phyloP scores from a whole-genome alignment of 371 early-diverging fungal species.

The Paraphysoderma sedebokerense region DNA sequence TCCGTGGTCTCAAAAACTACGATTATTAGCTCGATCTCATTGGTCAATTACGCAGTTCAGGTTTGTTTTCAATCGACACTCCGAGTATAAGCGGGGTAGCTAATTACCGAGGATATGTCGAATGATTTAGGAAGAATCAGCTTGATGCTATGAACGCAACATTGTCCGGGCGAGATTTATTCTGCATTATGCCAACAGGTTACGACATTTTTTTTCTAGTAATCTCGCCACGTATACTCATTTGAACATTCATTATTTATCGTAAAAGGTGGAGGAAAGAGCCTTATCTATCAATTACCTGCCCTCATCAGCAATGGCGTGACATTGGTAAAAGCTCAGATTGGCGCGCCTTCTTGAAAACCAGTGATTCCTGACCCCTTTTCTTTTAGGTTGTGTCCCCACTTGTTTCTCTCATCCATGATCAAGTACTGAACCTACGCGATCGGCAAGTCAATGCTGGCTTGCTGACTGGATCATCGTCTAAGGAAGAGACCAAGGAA shows the following conservation, averaged over 20 bases:
- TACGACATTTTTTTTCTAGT: conserved; percentile 63
- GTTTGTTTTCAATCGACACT: too few species aligned
- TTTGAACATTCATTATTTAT: conserved; percentile 66
- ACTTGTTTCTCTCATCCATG: background rate
- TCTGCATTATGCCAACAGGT: background rate
- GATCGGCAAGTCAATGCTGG: background rate
- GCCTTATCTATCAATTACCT: background rate
- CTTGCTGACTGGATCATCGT: too few species aligned
- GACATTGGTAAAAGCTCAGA: background rate
- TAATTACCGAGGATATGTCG: too few species aligned
- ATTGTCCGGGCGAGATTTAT: background rate
- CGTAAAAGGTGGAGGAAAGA: conserved; percentile 33
- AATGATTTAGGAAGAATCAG: background rate
- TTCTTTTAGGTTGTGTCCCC: too few species aligned
- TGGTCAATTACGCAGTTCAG: conserved; percentile 38
- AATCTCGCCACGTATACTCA: conserved; percentile 65
- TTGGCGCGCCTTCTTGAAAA: background rate
- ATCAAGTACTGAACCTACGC: background rate
- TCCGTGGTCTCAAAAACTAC: conserved; percentile 28
- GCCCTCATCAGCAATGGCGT: background rate
- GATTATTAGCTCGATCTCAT: conserved; percentile 14
- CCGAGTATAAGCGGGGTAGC: too few species aligned
- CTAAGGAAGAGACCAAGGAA: conserved; percentile 29
- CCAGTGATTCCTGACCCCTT: conserved; percentile 40
- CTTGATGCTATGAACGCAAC: background rate